Conservation (phyloP, 441 rosid species). For the Adansonia grandidieri region DNA sequence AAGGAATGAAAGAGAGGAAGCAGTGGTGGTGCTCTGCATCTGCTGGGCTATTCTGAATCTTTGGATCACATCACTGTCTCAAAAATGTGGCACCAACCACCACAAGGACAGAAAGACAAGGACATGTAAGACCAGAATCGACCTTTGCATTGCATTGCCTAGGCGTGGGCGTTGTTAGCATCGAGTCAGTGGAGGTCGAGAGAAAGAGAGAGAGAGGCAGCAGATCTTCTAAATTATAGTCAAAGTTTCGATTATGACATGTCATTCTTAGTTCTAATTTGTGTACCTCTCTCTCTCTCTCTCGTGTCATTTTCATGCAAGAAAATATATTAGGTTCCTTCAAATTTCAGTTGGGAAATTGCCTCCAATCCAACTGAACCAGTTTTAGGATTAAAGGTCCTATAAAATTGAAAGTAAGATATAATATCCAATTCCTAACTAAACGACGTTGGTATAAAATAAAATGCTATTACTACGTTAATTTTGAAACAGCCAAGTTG, state of each 20-base stretch:
- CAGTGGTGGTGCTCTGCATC: too few species aligned
- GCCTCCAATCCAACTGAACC: background rate
- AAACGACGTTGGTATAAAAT: too few species aligned
- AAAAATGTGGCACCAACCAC: too few species aligned
- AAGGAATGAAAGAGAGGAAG: too few species aligned
- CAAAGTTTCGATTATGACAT: slow-evolving; percentile 12
- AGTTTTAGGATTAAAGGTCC: background rate
- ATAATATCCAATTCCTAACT: background rate
- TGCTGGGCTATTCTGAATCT: too few species aligned
- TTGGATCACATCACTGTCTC: too few species aligned
- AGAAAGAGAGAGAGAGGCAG: background rate
- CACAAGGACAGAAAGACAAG: too few species aligned
- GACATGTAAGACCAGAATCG: background rate
- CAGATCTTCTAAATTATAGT: background rate
- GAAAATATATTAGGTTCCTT: background rate
- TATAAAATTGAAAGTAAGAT: background rate
- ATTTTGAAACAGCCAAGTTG: too few species aligned
- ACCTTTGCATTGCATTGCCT: background rate
- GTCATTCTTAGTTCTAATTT: slow-evolving; percentile 16
- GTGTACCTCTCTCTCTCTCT: background rate
- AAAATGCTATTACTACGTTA: too few species aligned
- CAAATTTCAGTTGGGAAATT: too few species aligned
- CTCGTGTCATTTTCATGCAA: slow-evolving; percentile 13
- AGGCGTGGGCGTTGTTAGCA: background rate
- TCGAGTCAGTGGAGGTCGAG: background rate